These are phyloP conservation scores for Colletotrichum sublineola DNA, from an alignment of 2,329 filamentous ascomycete species.

Conservation along the genomic window DNA sequence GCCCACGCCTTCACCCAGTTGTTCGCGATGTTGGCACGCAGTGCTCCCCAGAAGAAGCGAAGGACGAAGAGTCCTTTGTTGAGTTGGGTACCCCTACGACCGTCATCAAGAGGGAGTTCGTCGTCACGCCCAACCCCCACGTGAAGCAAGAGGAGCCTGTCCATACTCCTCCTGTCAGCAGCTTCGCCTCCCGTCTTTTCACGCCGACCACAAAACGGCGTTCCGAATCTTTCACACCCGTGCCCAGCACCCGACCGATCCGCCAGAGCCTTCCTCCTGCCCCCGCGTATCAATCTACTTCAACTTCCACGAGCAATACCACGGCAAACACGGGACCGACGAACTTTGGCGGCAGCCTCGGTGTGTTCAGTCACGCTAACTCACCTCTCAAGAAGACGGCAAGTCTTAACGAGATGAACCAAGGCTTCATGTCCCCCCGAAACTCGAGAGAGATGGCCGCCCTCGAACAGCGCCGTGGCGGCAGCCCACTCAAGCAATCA, in stretches of 20 bases:
- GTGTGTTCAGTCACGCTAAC: conserved; percentile 82
- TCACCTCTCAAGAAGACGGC: conserved; percentile 86
- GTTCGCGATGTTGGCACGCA: conserved; percentile 86
- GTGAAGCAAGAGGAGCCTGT: conserved; percentile 72
- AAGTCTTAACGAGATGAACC: conserved; percentile 71
- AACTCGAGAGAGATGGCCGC: conserved; percentile 74
- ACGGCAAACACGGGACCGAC: conserved; percentile 44
- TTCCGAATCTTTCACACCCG: conserved; percentile 53
- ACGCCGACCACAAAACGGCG: conserved; percentile 45
- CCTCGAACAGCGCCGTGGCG: conserved; percentile 61
- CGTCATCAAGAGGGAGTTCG: conserved; percentile 80
- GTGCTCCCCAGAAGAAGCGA: conserved; percentile 66
- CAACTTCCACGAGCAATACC: conserved; percentile 45
- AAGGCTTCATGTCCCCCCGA: conserved; percentile 61
- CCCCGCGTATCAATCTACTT: conserved; percentile 44
- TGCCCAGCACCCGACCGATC: conserved; percentile 47
- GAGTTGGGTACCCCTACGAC: conserved; percentile 68
- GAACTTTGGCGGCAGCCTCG: conserved; percentile 78
- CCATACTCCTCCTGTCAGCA: conserved; percentile 31
- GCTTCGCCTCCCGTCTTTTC: conserved; percentile 40
- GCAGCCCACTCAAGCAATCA: conserved; percentile 57
- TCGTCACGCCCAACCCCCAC: conserved; percentile 85
- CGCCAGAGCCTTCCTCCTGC: conserved; percentile 53
- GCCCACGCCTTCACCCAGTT: conserved; percentile 85
- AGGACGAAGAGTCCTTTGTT: conserved; percentile 59